These are phyloP conservation scores for Fusarium phyllophilum DNA, from an alignment of 2,329 filamentous ascomycete genomes.

Conservation along the genomic window DNA sequence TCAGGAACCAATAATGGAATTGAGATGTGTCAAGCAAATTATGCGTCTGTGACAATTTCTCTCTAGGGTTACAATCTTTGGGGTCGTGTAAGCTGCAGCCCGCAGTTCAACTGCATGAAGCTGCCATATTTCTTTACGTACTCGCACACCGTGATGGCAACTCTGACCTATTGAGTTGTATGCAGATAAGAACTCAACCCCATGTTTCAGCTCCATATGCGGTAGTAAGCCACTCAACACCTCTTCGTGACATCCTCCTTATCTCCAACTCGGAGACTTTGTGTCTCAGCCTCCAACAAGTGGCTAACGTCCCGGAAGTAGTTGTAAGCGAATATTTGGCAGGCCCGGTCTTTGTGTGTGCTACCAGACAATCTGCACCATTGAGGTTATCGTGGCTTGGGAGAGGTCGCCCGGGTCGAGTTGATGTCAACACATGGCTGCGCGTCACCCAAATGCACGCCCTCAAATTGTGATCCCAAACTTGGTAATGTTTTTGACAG, in stretches of 20 bases:
- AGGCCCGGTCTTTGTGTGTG: not conserved
- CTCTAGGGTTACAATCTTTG: not conserved
- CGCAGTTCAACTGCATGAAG: not conserved
- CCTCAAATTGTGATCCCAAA: not conserved
- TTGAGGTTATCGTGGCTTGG: not conserved
- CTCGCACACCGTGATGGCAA: not conserved
- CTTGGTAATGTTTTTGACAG: not conserved
- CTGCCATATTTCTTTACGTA: not conserved
- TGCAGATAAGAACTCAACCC: not conserved
- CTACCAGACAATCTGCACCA: not conserved
- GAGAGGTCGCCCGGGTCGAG: not conserved
- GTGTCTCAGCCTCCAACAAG: not conserved
- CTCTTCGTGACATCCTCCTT: not conserved
- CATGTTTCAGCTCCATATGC: not conserved
- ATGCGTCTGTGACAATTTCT: not conserved
- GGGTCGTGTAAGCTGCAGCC: not conserved
- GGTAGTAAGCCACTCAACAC: not conserved
- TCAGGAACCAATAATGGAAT: not conserved
- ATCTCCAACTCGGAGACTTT: not conserved
- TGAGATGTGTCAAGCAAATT: not conserved
- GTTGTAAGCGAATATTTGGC: no score
- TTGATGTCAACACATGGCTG: not conserved
- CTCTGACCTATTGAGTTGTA: not conserved
- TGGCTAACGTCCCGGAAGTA: not conserved
- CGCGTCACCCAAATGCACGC: not conserved